A percentile compares a stretch with the other conserved stretches of the same genome.
These are phyloP conservation scores for Saturnispora galanensis DNA, from an alignment of 805 yeast species.

Conservation along the genomic window DNA sequence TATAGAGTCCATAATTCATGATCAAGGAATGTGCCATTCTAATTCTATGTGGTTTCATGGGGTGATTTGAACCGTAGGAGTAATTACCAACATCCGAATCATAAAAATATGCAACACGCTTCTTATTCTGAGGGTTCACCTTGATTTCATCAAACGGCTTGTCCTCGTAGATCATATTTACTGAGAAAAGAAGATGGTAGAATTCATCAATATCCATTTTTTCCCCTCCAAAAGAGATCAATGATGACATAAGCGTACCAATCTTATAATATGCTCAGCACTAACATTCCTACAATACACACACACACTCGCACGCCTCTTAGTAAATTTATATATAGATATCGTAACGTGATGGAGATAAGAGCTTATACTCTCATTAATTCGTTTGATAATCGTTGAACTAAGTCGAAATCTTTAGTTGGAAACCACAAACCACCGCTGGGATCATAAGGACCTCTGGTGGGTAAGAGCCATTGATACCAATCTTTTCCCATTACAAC, in stretches of 20 bases:
- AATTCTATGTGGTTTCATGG: slow-evolving; percentile 98
- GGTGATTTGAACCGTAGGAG: slow-evolving; percentile 97
- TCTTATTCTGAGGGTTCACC: slow-evolving; percentile 45
- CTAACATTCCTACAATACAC: not conserved
- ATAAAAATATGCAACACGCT: slow-evolving; percentile 68
- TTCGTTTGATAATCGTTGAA: slow-evolving; percentile 5
- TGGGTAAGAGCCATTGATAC: slow-evolving; percentile 67
- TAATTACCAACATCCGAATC: slow-evolving; percentile 95
- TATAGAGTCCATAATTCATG: slow-evolving; percentile 93
- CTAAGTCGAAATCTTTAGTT: slow-evolving; percentile 24
- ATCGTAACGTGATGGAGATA: not conserved
- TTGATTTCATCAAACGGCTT: slow-evolving; percentile 57
- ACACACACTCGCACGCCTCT: not conserved
- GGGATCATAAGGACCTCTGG: slow-evolving; percentile 11
- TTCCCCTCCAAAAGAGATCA: not conserved
- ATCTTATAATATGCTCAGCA: not conserved
- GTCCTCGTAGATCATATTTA: slow-evolving; percentile 35
- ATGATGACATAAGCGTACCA: not conserved
- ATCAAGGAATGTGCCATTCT: slow-evolving; percentile 97
- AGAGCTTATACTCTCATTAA: not conserved
- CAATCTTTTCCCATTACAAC: slow-evolving; percentile 63
- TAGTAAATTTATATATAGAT: not conserved
- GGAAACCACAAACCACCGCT: slow-evolving; percentile 45
- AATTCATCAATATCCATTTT: not conserved
- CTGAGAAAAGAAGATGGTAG: not conserved